Evolutionary conservation across 2,329 filamentous ascomycete genomes (phyloP).

Genomic region (Davidsoniella eucalypti): DNA sequence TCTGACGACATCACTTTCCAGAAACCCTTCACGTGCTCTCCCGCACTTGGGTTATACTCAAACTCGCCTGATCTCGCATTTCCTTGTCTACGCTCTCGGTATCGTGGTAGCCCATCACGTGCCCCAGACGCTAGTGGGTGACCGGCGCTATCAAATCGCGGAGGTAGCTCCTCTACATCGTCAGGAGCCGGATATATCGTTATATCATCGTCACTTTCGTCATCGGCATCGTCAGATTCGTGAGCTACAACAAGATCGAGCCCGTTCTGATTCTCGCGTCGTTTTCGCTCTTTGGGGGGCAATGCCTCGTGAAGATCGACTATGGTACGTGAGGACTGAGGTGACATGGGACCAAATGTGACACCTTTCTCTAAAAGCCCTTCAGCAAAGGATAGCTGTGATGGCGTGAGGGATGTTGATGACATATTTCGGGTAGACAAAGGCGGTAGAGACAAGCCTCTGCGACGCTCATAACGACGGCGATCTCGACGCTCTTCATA

Average conservation of each 20-base stretch:
- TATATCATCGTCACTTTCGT: constrained; percentile 17
- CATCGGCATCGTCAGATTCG: constrained; percentile 12
- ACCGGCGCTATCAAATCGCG: constrained; percentile 30
- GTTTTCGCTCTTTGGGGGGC: constrained; percentile 4
- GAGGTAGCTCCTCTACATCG: constrained; percentile 28
- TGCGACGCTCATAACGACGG: constrained; percentile 3
- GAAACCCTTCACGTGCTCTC: neutral
- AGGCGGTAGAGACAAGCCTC: neutral
- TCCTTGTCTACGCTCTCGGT: neutral
- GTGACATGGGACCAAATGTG: constrained; percentile 32
- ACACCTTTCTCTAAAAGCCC: constrained; percentile 17
- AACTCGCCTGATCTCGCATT: neutral
- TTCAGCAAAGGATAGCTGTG: neutral
- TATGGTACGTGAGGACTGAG: constrained; percentile 18
- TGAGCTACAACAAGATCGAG: constrained; percentile 12
- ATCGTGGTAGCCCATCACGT: neutral
- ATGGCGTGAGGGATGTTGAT: neutral
- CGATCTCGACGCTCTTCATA: constrained; percentile 5
- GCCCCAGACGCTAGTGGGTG: constrained; percentile 20
- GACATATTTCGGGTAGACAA: neutral
- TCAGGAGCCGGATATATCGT: constrained; percentile 12
- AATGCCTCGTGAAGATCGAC: constrained; percentile 9
- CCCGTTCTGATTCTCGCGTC: constrained; percentile 7
- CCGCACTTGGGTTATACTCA: neutral
- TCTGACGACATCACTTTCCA: neutral